A percentile compares a stretch with the other conserved stretches of the same genome.
phyloP scores from a whole-genome alignment of 2,329 filamentous ascomycete species.

The Pseudocercospora macadamiae region DNA sequence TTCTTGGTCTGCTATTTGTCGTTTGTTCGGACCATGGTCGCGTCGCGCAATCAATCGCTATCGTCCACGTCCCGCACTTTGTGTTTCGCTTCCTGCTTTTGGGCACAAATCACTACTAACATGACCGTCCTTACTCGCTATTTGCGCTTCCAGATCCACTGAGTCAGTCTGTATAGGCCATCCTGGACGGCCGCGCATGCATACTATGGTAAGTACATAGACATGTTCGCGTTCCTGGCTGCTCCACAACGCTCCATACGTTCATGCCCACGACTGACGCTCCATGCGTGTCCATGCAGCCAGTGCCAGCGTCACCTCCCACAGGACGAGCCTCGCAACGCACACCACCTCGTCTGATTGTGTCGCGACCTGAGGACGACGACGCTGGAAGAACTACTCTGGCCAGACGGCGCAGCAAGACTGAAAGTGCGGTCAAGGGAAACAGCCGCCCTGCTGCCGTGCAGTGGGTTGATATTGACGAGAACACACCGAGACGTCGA shows the following conservation, averaged over 20 bases:
- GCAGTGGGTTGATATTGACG: conserved; percentile 37
- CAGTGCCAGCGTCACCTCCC: conserved; percentile 17
- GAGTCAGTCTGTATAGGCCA: conserved; percentile 24
- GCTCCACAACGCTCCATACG: conserved; percentile 15
- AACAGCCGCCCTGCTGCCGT: conserved; percentile 23
- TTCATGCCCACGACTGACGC: conserved; percentile 26
- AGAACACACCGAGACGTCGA: conserved; percentile 16
- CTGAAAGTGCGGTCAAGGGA: conserved; percentile 24
- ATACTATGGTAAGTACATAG: conserved; percentile 33
- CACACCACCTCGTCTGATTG: conserved; percentile 29
- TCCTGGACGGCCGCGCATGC: conserved; percentile 16
- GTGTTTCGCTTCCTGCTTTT: conserved; percentile 20
- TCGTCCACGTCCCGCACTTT: conserved; percentile 22
- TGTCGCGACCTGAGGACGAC: conserved; percentile 30
- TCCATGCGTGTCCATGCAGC: conserved; percentile 26
- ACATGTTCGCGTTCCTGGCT: conserved; percentile 14
- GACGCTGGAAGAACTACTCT: conserved; percentile 15
- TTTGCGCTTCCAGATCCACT: conserved; percentile 26
- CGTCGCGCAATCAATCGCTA: conserved; percentile 19
- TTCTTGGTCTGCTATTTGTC: conserved; percentile 19
- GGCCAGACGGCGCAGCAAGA: conserved; percentile 29
- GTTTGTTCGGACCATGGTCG: conserved; percentile 22
- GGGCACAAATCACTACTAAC: conserved; percentile 22
- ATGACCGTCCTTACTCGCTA: conserved; percentile 26
- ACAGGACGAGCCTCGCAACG: conserved; percentile 22